Evolutionary conservation across 116 monocot species (phyloP).

Genomic region (Zostera marina): DNA sequence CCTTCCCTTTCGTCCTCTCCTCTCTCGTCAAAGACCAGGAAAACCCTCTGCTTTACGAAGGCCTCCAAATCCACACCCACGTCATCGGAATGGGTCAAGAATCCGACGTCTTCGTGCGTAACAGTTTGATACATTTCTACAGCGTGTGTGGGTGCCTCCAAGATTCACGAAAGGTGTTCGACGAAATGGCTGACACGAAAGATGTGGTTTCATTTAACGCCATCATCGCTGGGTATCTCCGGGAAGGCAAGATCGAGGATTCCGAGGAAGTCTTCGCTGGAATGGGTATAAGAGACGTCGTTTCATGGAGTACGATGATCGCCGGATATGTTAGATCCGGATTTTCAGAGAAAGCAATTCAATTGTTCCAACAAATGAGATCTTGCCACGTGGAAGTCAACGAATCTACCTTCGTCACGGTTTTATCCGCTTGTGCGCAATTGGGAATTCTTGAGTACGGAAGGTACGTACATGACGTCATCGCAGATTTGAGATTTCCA

Average conservation of each 20-base stretch:
- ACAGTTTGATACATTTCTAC: constrained; percentile 55
- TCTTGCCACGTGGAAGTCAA: constrained; percentile 22
- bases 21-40: constrained; percentile 18
- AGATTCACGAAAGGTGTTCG: constrained; percentile 32
- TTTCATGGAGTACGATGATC: constrained; percentile 77
- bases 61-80: constrained; percentile 44
- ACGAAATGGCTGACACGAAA: constrained; percentile 26
- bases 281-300: constrained; percentile 56
- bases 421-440: constrained; percentile 54
- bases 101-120: constrained; percentile 36
- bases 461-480: constrained; percentile 29
- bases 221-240: constrained; percentile 43
- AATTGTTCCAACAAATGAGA: constrained; percentile 43
- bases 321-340: constrained; percentile 47
- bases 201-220: constrained; percentile 74
- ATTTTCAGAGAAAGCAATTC: constrained; percentile 41
- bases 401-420: constrained; percentile 52
- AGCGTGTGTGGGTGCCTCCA: constrained; percentile 14
- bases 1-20: constrained; percentile 46
- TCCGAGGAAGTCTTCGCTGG: constrained; percentile 41
- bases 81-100: constrained; percentile 30
- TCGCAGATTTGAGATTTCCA: constrained; percentile 22
- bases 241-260: constrained; percentile 13
- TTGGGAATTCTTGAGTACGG: constrained; percentile 60
- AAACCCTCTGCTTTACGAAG: constrained; percentile 13